Conservation (phyloP, 2,329 filamentous ascomycete species). For the Fusarium chuoi region DNA sequence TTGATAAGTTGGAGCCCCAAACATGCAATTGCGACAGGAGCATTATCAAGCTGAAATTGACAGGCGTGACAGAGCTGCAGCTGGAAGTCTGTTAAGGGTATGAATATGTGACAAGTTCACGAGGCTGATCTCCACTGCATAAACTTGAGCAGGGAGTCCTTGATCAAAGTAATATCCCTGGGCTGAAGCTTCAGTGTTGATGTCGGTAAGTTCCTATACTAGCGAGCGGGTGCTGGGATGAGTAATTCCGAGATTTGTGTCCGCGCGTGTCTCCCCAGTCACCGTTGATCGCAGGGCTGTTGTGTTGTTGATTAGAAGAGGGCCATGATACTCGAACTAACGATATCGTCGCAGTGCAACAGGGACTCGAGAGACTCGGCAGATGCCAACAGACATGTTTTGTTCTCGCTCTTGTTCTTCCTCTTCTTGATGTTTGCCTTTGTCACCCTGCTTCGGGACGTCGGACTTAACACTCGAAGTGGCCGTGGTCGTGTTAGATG, state of each 20-base stretch:
- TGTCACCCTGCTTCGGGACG: background rate
- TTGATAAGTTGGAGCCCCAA: conserved; percentile 3
- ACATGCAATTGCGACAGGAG: background rate
- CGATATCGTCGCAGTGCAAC: background rate
- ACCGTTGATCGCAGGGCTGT: conserved; percentile 14
- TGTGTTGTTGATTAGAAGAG: conserved; percentile 2
- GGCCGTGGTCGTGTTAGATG: background rate
- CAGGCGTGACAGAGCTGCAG: background rate
- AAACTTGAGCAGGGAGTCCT: conserved; percentile 29
- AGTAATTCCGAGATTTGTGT: conserved; percentile 34
- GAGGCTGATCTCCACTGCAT: conserved; percentile 23
- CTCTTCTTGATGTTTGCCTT: background rate
- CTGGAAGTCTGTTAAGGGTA: background rate
- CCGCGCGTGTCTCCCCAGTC: conserved; percentile 14
- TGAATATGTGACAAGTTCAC: background rate
- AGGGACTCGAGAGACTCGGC: background rate
- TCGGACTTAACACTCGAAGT: background rate
- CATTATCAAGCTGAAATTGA: conserved; percentile 1
- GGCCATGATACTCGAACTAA: background rate
- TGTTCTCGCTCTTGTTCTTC: background rate
- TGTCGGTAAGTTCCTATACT: conserved; percentile 15
- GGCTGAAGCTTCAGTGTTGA: conserved; percentile 42
- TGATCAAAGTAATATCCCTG: conserved; percentile 37
- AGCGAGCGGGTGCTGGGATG: conserved; percentile 27
- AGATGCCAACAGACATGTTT: background rate